phyloP scores from a whole-genome alignment of 2,329 filamentous ascomycete species.

The Aspergillus pseudoviridinutans region DNA sequence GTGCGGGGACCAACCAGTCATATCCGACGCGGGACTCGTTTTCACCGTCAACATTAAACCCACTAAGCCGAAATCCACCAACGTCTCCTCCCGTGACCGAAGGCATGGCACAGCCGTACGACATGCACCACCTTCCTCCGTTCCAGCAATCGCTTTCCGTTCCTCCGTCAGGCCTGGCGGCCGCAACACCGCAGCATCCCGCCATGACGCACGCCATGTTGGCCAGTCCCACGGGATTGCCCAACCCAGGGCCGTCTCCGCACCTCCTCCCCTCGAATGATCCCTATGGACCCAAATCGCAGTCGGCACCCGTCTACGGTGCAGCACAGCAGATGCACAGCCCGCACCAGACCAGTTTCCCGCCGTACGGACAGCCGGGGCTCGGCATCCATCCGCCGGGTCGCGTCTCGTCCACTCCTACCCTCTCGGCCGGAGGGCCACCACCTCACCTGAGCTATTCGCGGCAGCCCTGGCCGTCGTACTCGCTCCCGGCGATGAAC shows the following conservation, averaged over 20 bases:
- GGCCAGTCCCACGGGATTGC: slow-evolving; percentile 41
- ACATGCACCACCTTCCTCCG: slow-evolving; percentile 58
- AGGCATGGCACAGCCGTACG: slow-evolving; percentile 64
- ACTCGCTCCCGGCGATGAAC: slow-evolving; percentile 59
- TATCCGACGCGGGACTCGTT: slow-evolving; percentile 52
- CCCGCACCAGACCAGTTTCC: slow-evolving; percentile 45
- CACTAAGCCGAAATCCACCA: slow-evolving; percentile 50
- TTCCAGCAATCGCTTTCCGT: slow-evolving; percentile 59
- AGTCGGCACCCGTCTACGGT: slow-evolving; percentile 45
- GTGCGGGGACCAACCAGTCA: slow-evolving; percentile 34
- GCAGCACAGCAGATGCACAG: slow-evolving; percentile 46
- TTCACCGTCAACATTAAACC: slow-evolving; percentile 51
- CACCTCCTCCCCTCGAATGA: slow-evolving; percentile 56
- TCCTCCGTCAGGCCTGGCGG: slow-evolving; percentile 44
- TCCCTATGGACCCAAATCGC: slow-evolving; percentile 53
- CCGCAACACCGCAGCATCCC: slow-evolving; percentile 39
- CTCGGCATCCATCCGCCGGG: slow-evolving; percentile 38
- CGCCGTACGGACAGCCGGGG: slow-evolving; percentile 39
- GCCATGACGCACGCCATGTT: slow-evolving; percentile 45
- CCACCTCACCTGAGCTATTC: slow-evolving; percentile 32
- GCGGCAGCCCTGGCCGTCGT: slow-evolving; percentile 47
- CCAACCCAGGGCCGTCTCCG: slow-evolving; percentile 36
- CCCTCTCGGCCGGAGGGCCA: slow-evolving; percentile 16
- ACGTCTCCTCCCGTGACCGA: slow-evolving; percentile 60
- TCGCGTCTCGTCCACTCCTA: slow-evolving; percentile 41